Percentiles rank a stretch among this genome's conserved stretches.
Evolutionary conservation across 257 asterid species (phyloP).

Genomic region (Mitragyna speciosa): DNA sequence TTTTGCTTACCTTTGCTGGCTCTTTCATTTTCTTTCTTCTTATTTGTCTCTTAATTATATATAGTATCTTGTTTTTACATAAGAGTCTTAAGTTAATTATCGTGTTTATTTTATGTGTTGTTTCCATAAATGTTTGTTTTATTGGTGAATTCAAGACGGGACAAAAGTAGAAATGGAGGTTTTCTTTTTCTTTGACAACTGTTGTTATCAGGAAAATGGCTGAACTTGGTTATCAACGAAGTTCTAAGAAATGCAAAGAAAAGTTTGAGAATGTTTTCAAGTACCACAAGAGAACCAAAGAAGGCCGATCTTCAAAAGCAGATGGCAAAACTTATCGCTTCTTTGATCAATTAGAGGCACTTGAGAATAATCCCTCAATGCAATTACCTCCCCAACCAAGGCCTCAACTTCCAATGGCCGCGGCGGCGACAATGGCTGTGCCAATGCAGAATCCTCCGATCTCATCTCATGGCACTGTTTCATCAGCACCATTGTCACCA

Average conservation of each 20-base stretch:
- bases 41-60: conserved; percentile 13
- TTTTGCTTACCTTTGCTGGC: conserved; percentile 15
- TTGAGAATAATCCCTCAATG: conserved; percentile 43
- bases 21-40: conserved; percentile 2
- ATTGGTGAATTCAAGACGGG: conserved; percentile 28
- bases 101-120: conserved; percentile 43
- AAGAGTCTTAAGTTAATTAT: conserved; percentile 22
- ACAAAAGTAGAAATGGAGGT: conserved; percentile 14
- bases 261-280: conserved; percentile 92
- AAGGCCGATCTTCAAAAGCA: conserved; percentile 76
- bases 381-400: conserved; percentile 41
- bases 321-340: conserved; percentile 85
- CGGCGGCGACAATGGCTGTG: conserved; percentile 18
- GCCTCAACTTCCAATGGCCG: conserved; percentile 26
- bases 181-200: conserved; percentile 7
- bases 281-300: conserved; percentile 86
- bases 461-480: conserved; percentile 47
- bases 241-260: conserved; percentile 86
- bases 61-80: conserved; percentile 6
- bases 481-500: conserved; percentile 51
- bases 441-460: conserved; percentile 24
- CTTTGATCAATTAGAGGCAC: conserved; percentile 81
- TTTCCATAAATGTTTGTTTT: conserved; percentile 8
- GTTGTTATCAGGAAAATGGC: conserved; percentile 77
- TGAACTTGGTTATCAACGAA: conserved; percentile 82